Evolutionary conservation across 2,329 filamentous ascomycete species (phyloP), one percentile per base, ranked within the genome.

Genomic region (Arthrobotrys iridis): DNA sequence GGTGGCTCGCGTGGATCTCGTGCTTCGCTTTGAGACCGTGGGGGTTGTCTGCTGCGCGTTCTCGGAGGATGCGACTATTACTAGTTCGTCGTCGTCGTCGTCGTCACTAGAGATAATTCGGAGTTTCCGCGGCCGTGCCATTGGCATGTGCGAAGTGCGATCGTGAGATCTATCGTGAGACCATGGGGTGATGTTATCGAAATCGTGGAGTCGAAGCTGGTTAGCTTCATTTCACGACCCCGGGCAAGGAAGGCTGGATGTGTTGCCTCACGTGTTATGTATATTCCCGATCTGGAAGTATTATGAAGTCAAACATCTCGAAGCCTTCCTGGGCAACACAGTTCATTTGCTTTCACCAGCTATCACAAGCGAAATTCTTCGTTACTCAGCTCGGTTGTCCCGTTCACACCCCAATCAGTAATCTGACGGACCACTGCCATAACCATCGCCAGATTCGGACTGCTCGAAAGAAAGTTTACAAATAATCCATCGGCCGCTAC

Each of bases 101-200:
- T 74, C 70, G 24, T 75, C 71, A 15, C 71, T 75, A 28, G 71
- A 75, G 33, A 75, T 75, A 22, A 75, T 68, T 35, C 71, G 71
- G 30, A 75, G 46, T 22, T 75, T 75, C 26, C 71, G 71, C 57
- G 71, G 63, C 41, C 71, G 63, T 45, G 71, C 35, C 71, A 75
- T 75, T 63, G 62, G 48, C 40, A 52, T 41, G 15, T 40, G 33
- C 18, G 41, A 22, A 43, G 24, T 24, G 13, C 33, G 26, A 41
- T 60, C 35, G 46, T 22, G 46, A 55, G 41, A 40, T 41, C 15
- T 43, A 43, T 43, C 50, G 50, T 35, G 50, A 55, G 50, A 37
- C 18, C 45, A 50, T 46, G 20, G 28, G 58, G 48, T 35, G 40
- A 66, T 35, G 63, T 22, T 55, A 20, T 63, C n/a, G n/a, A n/a